phyloP scores from a whole-genome alignment of 441 rosid genomes.

The Euphorbia corollata region DNA sequence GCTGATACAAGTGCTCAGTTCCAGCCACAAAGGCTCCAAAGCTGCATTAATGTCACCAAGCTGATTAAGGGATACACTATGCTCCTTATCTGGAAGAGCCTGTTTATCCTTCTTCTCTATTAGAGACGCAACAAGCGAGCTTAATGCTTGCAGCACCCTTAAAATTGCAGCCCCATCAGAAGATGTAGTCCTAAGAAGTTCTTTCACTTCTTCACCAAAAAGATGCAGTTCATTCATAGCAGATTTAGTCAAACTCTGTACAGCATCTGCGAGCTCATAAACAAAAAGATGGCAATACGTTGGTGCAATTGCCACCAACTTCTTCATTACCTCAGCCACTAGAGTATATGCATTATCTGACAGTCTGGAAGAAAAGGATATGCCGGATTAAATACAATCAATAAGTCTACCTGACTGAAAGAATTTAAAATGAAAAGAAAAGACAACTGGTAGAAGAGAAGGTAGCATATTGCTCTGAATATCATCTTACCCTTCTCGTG shows the following conservation, averaged over 20 bases:
- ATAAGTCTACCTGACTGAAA: background rate
- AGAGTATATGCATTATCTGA: constrained; percentile 89
- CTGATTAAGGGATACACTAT: constrained; percentile 54
- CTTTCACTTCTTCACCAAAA: constrained; percentile 80
- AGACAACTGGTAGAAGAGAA: background rate
- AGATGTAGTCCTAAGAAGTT: constrained; percentile 65
- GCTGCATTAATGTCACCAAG: constrained; percentile 60
- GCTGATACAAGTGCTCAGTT: constrained; percentile 80
- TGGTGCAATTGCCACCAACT: constrained; percentile 75
- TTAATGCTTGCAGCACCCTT: constrained; percentile 84
- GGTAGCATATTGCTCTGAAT: constrained; percentile 4
- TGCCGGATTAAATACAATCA: constrained; percentile 18
- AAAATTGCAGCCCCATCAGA: constrained; percentile 92
- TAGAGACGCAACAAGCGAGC: constrained; percentile 63
- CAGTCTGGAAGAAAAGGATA: constrained; percentile 44
- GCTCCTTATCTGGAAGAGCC: constrained; percentile 46
- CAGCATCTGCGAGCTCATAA: constrained; percentile 71
- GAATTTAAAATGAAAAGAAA: background rate
- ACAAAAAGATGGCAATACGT: constrained; percentile 75
- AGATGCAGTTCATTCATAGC: constrained; percentile 73
- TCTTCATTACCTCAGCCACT: constrained; percentile 88
- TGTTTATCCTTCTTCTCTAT: constrained; percentile 49
- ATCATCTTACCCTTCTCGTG: constrained; percentile 77
- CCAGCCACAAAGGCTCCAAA: constrained; percentile 85
- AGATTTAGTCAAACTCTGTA: constrained; percentile 65